Evolutionary conservation across 805 yeast genomes (phyloP), one percentile per base, ranked within the genome.

Genomic region (Priceomyces fermenticarens): DNA sequence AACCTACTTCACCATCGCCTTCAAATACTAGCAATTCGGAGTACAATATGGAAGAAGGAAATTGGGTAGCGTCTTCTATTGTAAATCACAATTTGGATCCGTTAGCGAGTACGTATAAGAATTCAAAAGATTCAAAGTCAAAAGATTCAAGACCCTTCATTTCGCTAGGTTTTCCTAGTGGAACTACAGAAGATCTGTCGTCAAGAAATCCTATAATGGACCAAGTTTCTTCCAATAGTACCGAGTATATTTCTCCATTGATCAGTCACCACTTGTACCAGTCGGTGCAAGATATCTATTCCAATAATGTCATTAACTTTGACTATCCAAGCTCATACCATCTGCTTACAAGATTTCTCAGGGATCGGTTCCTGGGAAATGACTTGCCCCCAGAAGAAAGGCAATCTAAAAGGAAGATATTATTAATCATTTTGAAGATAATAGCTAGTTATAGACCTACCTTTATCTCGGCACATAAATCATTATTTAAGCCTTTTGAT

Each of bases 401-500:
- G 37, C 55, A 54, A 30, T 43, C 40, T 7, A 67, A 68, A 39
- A 47, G 73, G 17, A 49, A 55, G 28, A 67, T 57, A 42, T 45
- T 70, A 13, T 54, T 70, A 15, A 54, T 60, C 36, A 76, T 81
- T 32, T 73, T 80, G 13, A 77, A 79, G 63, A 64, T 77, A 44
- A 72, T 81, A 71, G 85, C 82, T 39, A 67, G 78, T 51, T 83
- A 82, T 54, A 67, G 91, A 40, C 91, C 93, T 10, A 79, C 87
- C 10, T 86, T 86, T 52, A 84, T 83, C 13, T 80, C 88, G 14
- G 83, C 89, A 1, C 85, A 88, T 37, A 80, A 85, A 51, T 78
- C 82, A 4, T 65, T 86, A 32, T 57, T 69, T 40, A 82, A 78
- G 51, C 89, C 85, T 47, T 79, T 79, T 54, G 93, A 86, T 56